Evolutionary conservation across 176 grass and related monocot species (phyloP), one percentile per base, ranked within the genome.

Genomic region (Canna indica): DNA sequence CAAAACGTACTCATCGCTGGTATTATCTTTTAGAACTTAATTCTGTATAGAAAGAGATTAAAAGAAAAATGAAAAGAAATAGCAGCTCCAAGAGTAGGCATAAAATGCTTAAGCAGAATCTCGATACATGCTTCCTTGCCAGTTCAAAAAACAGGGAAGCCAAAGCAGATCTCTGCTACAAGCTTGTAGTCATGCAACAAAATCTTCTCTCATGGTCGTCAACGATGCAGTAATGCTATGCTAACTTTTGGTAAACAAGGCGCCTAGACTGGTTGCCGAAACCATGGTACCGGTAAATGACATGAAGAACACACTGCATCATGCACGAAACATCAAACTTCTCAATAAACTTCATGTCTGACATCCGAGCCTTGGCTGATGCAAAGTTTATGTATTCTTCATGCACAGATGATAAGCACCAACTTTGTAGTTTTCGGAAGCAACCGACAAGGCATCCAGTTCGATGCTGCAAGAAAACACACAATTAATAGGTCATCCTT

Each of bases 371-470:
- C 63, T 66, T 66, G 6, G 18, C 29, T 0, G 63, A 66, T 66
- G 63, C 35, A 15, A 38, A 66, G n/a, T 66, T 66, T n/a, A 66
- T n/a, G 24, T 41, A 66, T 11, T 66, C 63, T 38, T 66, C 63
- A 0, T 25, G 33, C 39, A 69, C 67, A 17, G 36, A 69, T 12
- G 67, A 47, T 24, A 69, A 10, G 67, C 67, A 47, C 67, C 67
- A 69, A 31, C 47, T 69, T 17, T 69, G 41, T 28, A 47, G 44
- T 31, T 47, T 69, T 30, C 67, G 46, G 67, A 69, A 69, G 34
- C 67, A 69, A 25, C 67, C 67, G 15, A 69, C 67, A 5, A 69
- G 41, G 41, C 67, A 44, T 30, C 67, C 67, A 18, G 67, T 69
- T 5, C 27, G 67, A n/a, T 69, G 67, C 67, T 69, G 67, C 39